Conservation (phyloP, 495 filamentous ascomycete species). For the Aspergillus egyptiacus region DNA sequence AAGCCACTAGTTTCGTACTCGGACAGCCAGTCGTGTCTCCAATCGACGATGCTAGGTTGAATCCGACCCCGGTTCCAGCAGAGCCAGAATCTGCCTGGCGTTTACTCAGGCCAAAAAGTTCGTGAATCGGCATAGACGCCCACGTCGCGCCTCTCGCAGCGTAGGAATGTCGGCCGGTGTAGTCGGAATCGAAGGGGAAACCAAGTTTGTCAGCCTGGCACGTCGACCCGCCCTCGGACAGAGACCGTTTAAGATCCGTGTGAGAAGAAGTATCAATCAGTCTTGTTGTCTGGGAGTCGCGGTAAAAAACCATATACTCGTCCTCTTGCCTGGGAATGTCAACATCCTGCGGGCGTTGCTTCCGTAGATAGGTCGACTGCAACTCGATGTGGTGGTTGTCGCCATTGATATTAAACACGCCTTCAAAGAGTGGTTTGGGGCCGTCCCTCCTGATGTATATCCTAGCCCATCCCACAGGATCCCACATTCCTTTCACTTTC, state of each 20-base stretch:
- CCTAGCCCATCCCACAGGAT: slow-evolving; percentile 78
- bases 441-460: slow-evolving; percentile 75
- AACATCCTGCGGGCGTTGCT: slow-evolving; percentile 70
- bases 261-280: slow-evolving; percentile 24
- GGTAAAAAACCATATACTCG: slow-evolving; percentile 86
- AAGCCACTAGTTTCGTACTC: slow-evolving; percentile 76
- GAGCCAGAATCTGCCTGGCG: slow-evolving; percentile 51
- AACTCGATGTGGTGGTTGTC: slow-evolving; percentile 88
- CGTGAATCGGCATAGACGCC: slow-evolving; percentile 49
- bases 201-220: slow-evolving; percentile 63
- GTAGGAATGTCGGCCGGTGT: slow-evolving; percentile 54
- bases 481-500: slow-evolving; percentile 59
- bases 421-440: slow-evolving; percentile 74
- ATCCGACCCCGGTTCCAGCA: slow-evolving; percentile 70
- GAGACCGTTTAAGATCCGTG: slow-evolving; percentile 48
- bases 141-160: slow-evolving; percentile 39
- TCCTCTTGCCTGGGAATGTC: slow-evolving; percentile 50
- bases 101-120: slow-evolving; percentile 50
- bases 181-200: slow-evolving; percentile 63
- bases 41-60: slow-evolving; percentile 77
- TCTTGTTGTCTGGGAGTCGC: slow-evolving; percentile 74
- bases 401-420: slow-evolving; percentile 72
- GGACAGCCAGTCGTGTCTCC: slow-evolving; percentile 80
- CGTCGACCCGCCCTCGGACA: slow-evolving; percentile 19
- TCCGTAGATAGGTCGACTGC: slow-evolving; percentile 65